phyloP scores from a whole-genome alignment of 2,329 filamentous ascomycete species.

The Mycosphaerella sp. region DNA sequence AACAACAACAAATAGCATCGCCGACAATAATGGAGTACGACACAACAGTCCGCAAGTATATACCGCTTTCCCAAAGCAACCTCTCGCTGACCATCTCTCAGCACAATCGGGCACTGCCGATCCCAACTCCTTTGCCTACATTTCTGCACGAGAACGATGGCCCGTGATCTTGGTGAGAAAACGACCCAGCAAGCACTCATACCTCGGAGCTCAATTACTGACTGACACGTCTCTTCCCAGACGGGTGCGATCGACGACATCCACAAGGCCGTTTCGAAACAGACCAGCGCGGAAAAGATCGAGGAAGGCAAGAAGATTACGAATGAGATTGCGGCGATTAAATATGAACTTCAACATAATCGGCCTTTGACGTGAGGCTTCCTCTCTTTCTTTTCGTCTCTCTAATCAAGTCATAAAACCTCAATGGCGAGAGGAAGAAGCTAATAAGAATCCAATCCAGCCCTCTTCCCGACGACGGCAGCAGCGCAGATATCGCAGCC shows the following conservation, averaged over 20 bases:
- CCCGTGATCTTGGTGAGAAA: constrained; percentile 75
- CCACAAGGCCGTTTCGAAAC: constrained; percentile 62
- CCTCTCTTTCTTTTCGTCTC: neutral
- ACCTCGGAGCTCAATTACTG: neutral
- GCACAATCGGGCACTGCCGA: constrained; percentile 74
- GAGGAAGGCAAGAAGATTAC: constrained; percentile 84
- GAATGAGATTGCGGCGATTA: constrained; percentile 69
- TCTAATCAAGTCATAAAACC: no score
- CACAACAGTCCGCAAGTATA: constrained; percentile 60
- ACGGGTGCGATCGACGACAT: constrained; percentile 91
- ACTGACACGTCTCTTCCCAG: constrained; percentile 40
- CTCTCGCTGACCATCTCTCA: constrained; percentile 35
- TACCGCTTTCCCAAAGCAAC: neutral
- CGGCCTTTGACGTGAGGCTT: constrained; percentile 62
- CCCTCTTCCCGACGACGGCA: constrained; percentile 69
- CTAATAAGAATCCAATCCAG: constrained; percentile 36
- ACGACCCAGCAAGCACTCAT: neutral
- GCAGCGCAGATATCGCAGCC: constrained; percentile 61
- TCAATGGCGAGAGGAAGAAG: neutral
- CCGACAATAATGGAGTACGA: constrained; percentile 61
- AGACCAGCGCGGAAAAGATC: constrained; percentile 56
- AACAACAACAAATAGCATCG: constrained; percentile 9
- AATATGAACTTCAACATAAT: constrained; percentile 93
- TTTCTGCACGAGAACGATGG: constrained; percentile 83
- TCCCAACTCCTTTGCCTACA: constrained; percentile 76